Evolutionary conservation across 345 rosid species (phyloP).

Genomic region (Angophora floribunda): DNA sequence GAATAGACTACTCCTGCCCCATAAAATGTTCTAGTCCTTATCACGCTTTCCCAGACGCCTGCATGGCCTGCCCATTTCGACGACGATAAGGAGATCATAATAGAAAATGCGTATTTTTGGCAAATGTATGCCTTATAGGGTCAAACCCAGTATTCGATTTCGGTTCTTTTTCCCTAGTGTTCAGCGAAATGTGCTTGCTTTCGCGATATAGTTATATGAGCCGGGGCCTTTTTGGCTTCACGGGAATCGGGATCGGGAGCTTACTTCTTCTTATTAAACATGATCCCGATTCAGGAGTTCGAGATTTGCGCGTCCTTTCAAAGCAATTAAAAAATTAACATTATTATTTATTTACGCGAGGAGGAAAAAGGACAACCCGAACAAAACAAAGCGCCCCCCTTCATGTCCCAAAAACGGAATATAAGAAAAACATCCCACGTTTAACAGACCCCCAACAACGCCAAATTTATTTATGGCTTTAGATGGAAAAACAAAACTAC

Average conservation of each 20-base stretch:
- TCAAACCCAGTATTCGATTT: not conserved
- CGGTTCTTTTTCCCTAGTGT: not conserved
- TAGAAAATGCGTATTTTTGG: not conserved
- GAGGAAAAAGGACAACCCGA: too few species aligned
- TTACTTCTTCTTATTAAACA: not conserved
- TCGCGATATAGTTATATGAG: not conserved
- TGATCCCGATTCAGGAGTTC: accelerated
- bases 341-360: too few species aligned
- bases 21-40: not conserved
- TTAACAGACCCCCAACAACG: not conserved
- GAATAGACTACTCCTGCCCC: not conserved
- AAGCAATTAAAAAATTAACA: too few species aligned
- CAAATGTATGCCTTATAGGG: not conserved
- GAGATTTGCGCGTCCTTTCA: too few species aligned
- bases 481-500: not conserved
- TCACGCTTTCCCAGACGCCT: not conserved
- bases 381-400: not conserved
- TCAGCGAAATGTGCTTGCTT: not conserved
- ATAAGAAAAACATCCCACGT: not conserved
- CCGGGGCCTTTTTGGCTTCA: not conserved
- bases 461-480: not conserved
- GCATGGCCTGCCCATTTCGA: not conserved
- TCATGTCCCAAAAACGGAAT: not conserved
- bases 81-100: not conserved
- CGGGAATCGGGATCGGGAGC: not conserved